Evolutionary conservation across 768 basidiomycete species (phyloP), one percentile per base, ranked within the genome.

Genomic region (Suillus discolor): DNA sequence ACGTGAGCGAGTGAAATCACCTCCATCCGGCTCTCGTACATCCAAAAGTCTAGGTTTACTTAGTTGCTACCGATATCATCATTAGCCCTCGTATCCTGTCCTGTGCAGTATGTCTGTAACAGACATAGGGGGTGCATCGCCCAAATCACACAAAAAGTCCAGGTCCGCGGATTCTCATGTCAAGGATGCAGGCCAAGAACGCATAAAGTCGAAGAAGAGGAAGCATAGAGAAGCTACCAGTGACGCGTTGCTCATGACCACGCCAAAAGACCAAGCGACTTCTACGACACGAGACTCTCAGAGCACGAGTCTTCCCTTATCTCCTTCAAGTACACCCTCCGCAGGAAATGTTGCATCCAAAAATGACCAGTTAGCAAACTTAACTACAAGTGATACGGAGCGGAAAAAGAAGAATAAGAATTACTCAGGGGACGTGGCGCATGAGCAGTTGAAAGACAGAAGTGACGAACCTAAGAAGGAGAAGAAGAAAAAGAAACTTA

Each of bases 371-470:
- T 18, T 25, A 41, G 38, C 25, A 42, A 25, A 41, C 25, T 59
- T 16, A 13, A 18, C 55, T 60, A 41, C 20, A n/a, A 16, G 36
- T 39, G n/a, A 36, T 25, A 36, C 55, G 20, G 23, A 61, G 34
- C 25, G n/a, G 23, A 57, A 55, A 69, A 66, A 72, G 62, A 73
- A 73, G 62, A 68, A 65, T 9, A 66, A 68, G 60, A 53, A 20
- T 15, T 45, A 49, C 3, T 34, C 42, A 41, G 62, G 36, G 54
- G 63, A 62, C 54, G 57, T 45, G 39, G 57, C 45, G 55, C 61
- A 61, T 8, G 60, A 61, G 13, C 62, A 49, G 53, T 47, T 61
- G 23, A 51, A 41, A 8, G 36, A 47, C 6, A n/a, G n/a, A 34
- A 38, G 39, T 36, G 47, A 51, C 51, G 51, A 42, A n/a, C 9